A percentile compares a stretch with the other conserved stretches of the same genome.
Evolutionary conservation across 768 basidiomycete species (phyloP).

Genomic region (Macrolepiota albuminosa): DNA sequence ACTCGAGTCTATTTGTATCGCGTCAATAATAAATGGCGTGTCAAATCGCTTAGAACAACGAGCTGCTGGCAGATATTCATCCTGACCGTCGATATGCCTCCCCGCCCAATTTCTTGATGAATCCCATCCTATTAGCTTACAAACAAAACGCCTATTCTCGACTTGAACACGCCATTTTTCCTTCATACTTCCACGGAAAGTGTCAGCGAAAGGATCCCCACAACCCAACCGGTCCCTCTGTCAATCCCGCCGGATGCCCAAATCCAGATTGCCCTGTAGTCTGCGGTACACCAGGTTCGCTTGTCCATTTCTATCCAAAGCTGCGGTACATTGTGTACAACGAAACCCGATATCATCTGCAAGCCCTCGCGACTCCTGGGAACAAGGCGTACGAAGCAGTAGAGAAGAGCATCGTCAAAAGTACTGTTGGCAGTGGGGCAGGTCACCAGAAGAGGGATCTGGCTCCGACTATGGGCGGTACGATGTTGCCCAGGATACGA

Average conservation of each 20-base stretch:
- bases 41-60: constrained; percentile 5
- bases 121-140: constrained; percentile 46
- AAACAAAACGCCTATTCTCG: constrained; percentile 34
- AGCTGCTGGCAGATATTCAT: constrained; percentile 9
- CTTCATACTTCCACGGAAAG: constrained; percentile 72
- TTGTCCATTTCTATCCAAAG: constrained; percentile 60
- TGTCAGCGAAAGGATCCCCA: constrained; percentile 46
- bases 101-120: constrained; percentile 29
- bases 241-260: constrained; percentile 66
- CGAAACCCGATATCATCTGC: constrained; percentile 30
- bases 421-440: background rate
- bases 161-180: constrained; percentile 59
- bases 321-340: constrained; percentile 48
- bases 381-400: constrained; percentile 39
- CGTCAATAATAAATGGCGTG: background rate
- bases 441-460: constrained; percentile 3
- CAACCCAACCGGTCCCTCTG: constrained; percentile 13
- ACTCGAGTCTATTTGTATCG: background rate
- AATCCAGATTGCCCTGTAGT: constrained; percentile 76
- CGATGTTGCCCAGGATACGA: constrained; percentile 11
- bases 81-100: constrained; percentile 6
- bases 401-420: constrained; percentile 33
- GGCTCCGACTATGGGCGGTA: constrained; percentile 12
- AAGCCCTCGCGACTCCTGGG: constrained; percentile 28
- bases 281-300: constrained; percentile 78